A percentile compares a stretch with the other conserved stretches of the same genome.
Conservation (phyloP, 805 yeast species). For the Pichia californica region DNA sequence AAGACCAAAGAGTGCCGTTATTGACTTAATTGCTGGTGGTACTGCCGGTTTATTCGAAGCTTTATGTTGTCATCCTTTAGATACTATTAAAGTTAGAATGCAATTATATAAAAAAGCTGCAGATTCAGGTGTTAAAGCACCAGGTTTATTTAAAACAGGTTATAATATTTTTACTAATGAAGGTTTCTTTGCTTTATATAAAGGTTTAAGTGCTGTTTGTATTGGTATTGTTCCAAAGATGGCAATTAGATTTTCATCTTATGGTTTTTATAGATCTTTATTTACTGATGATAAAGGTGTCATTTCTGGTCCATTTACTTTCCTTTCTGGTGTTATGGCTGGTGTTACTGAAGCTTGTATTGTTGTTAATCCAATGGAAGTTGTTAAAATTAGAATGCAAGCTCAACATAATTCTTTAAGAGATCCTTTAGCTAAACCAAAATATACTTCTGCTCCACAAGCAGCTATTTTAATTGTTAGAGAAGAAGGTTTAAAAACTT, state of each 20-base stretch:
- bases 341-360: constrained; percentile 94
- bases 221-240: constrained; percentile 97
- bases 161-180: constrained; percentile 69
- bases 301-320: constrained; percentile 68
- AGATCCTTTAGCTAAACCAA: constrained; percentile 70
- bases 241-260: constrained; percentile 95
- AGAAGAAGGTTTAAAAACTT: constrained; percentile 85
- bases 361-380: constrained; percentile 96
- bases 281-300: constrained; percentile 59
- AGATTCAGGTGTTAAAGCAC: constrained; percentile 45
- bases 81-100: constrained; percentile 96
- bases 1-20: constrained; percentile 36
- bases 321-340: constrained; percentile 93
- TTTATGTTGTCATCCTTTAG: constrained; percentile 96
- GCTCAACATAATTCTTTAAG: constrained; percentile 92
- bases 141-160: constrained; percentile 85
- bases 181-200: constrained; percentile 79
- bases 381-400: constrained; percentile 91
- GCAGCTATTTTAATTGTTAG: constrained; percentile 75
- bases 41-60: constrained; percentile 97
- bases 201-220: constrained; percentile 95
- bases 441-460: constrained; percentile 89
- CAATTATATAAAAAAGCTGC: constrained; percentile 76
- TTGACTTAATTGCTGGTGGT: constrained; percentile 87
- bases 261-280: constrained; percentile 75